Evolutionary conservation across 2,329 filamentous ascomycete genomes (phyloP).

Genomic region (Xylariales sp.): DNA sequence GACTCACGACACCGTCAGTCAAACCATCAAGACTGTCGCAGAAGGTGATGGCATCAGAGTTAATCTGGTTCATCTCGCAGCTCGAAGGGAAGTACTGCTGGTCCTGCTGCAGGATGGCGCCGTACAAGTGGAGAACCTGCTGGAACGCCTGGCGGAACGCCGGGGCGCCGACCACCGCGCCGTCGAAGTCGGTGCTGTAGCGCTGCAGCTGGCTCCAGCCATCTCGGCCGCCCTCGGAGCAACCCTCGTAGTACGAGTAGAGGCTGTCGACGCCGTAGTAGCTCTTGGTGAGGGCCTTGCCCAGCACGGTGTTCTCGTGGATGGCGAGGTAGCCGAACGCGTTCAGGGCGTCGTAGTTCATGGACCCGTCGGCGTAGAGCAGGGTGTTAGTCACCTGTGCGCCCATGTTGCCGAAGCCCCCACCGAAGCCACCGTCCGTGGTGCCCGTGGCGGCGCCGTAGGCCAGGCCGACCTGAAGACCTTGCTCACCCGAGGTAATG

Average conservation of each 20-base stretch:
- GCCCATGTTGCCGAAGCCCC: background rate
- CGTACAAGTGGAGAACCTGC: slow-evolving; percentile 4
- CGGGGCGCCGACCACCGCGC: slow-evolving; percentile 2
- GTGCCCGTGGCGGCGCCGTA: slow-evolving; percentile 4
- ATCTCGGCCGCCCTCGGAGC: no score
- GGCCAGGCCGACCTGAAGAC: background rate
- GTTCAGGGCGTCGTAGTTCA: slow-evolving; percentile 3
- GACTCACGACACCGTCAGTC: slow-evolving; percentile 2
- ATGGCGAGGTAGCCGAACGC: slow-evolving; percentile 1
- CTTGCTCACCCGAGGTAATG: slow-evolving; percentile 1
- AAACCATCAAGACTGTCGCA: slow-evolving; percentile 1
- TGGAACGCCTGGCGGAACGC: slow-evolving; percentile 4
- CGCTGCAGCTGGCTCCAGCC: no score
- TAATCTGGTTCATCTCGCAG: background rate
- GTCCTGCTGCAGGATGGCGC: background rate
- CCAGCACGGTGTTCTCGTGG: slow-evolving; percentile 4
- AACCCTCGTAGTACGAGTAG: slow-evolving; percentile 4
- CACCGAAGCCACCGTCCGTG: no score
- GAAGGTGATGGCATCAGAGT: slow-evolving; percentile 1
- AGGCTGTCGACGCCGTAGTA: background rate
- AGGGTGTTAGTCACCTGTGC: background rate
- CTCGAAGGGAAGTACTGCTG: slow-evolving; percentile 3
- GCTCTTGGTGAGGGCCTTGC: slow-evolving; percentile 1
- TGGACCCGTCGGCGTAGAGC: slow-evolving; percentile 1
- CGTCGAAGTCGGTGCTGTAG: slow-evolving; percentile 4